Conservation (phyloP, 192 early-diverging fungal genomes). For the Rhizophlyctis rosea region DNA sequence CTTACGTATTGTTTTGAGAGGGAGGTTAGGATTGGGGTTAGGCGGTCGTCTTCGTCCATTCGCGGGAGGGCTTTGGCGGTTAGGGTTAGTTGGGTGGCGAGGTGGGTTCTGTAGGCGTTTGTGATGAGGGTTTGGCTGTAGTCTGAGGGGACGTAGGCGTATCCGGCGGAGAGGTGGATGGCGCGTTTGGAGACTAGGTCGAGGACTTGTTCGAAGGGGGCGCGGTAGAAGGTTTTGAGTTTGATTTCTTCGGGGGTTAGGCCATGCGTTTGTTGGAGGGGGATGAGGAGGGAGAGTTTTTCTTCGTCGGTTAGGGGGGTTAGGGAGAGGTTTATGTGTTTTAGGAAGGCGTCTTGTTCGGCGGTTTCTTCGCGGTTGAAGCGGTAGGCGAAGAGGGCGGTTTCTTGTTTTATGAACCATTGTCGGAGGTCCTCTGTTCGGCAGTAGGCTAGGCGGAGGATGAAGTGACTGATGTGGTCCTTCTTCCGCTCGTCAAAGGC, state of each 20-base stretch:
- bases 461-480: conserved; percentile 49
- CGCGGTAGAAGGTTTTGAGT: conserved; percentile 36
- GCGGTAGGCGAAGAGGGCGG: conserved; percentile 41
- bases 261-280: conserved; percentile 15
- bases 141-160: conserved; percentile 58
- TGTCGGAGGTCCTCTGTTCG: conserved; percentile 38
- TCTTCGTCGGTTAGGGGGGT: conserved; percentile 10
- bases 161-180: conserved; percentile 38
- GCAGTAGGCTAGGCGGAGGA: conserved; percentile 50
- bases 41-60: conserved; percentile 89
- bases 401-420: conserved; percentile 48
- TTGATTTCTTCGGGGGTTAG: conserved; percentile 20
- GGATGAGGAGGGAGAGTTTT: background rate
- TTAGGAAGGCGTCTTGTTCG: conserved; percentile 50
- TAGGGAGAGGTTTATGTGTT: conserved; percentile 33
- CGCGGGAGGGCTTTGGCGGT: conserved; percentile 77
- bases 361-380: conserved; percentile 47
- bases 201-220: conserved; percentile 43
- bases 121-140: conserved; percentile 73
- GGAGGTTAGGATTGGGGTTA: conserved; percentile 83
- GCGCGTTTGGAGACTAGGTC: conserved; percentile 32
- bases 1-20: conserved; percentile 79
- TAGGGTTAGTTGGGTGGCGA: conserved; percentile 55
- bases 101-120: conserved; percentile 68
- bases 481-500: conserved; percentile 33